Conservation (phyloP, 768 basidiomycete genomes). For the Kwoniella dendrophila region DNA sequence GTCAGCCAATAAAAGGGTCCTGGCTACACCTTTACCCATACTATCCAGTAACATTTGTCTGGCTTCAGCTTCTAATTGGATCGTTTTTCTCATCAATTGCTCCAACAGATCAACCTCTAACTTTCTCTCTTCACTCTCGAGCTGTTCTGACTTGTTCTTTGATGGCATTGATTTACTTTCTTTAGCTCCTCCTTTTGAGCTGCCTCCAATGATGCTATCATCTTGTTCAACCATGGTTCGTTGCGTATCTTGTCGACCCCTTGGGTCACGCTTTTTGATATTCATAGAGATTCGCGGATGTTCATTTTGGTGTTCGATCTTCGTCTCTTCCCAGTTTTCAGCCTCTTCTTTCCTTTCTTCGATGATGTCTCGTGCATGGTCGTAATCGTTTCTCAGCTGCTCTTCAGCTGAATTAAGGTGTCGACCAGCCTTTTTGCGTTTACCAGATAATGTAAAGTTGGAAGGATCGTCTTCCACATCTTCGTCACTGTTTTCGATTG, state of each 20-base stretch:
- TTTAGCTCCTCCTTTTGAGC: not conserved
- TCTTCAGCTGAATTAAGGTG: not conserved
- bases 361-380: not conserved
- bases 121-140: slow-evolving; percentile 17
- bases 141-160: slow-evolving; percentile 2
- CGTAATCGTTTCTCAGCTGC: slow-evolving; percentile 2
- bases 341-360: slow-evolving; percentile 5
- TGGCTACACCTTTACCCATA: slow-evolving; percentile 47
- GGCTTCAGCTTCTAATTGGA: slow-evolving; percentile 49
- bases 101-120: slow-evolving; percentile 31
- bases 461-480: slow-evolving; percentile 1
- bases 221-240: not conserved
- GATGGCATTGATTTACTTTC: too few relatives aligned
- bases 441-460: slow-evolving; percentile 7
- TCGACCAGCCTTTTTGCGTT: not conserved
- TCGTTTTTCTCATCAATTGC: slow-evolving; percentile 31
- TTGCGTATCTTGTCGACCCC: slow-evolving; percentile 18
- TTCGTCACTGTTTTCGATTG: not conserved
- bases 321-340: slow-evolving; percentile 6
- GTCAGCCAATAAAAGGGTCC: slow-evolving; percentile 52
- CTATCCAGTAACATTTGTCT: slow-evolving; percentile 50
- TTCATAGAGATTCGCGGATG: not conserved
- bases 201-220: too few relatives aligned
- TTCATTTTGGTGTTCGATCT: slow-evolving; percentile 2
- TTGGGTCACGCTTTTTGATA: not conserved